phyloP scores from a whole-genome alignment of 345 rosid species.

The Linum lewisii region DNA sequence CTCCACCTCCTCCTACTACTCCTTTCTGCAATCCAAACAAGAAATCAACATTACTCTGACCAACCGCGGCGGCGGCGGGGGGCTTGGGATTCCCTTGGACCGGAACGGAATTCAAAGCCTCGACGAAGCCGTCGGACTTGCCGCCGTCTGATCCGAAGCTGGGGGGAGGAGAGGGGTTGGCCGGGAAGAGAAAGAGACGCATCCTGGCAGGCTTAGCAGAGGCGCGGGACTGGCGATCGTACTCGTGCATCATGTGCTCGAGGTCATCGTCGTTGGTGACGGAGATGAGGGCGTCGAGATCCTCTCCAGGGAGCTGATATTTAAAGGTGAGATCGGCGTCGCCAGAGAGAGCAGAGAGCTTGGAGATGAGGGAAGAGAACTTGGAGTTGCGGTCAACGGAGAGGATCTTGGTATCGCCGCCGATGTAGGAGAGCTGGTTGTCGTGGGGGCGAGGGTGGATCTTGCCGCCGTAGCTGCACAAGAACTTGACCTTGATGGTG shows the following conservation, averaged over 20 bases:
- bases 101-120: constrained; percentile 51
- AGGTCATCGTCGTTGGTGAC: constrained; percentile 92
- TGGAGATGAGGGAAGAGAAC: constrained; percentile 46
- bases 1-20: background rate
- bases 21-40: constrained; percentile 68
- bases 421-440: constrained; percentile 71
- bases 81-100: constrained; percentile 24
- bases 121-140: constrained; percentile 67
- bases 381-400: constrained; percentile 62
- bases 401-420: constrained; percentile 88
- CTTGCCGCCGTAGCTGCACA: constrained; percentile 92
- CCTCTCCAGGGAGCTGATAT: constrained; percentile 95
- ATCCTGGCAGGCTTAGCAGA: constrained; percentile 74
- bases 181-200: constrained; percentile 73
- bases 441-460: constrained; percentile 95
- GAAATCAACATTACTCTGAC: constrained; percentile 48
- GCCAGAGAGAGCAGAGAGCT: constrained; percentile 48
- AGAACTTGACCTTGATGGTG: constrained; percentile 54
- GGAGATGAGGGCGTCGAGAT: constrained; percentile 87
- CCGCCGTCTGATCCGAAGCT: constrained; percentile 48
- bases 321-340: constrained; percentile 46
- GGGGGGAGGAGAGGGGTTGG: constrained; percentile 18
- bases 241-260: constrained; percentile 89
- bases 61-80: constrained; percentile 14
- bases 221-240: constrained; percentile 65